phyloP scores from a whole-genome alignment of 768 basidiomycete species.

The Fomitopsis serialis region DNA sequence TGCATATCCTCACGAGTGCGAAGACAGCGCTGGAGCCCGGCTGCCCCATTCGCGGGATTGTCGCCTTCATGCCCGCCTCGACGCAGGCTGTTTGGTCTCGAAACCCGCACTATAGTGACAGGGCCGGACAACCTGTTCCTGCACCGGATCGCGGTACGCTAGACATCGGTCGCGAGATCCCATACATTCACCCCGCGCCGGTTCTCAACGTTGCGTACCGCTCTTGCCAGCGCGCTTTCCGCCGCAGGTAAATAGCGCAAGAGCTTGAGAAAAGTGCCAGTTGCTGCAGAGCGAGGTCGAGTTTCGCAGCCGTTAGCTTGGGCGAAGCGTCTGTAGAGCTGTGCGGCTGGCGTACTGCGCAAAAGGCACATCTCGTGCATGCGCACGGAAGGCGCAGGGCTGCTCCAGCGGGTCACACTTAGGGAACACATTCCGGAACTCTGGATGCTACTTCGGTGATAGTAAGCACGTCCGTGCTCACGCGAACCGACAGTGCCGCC shows the following conservation, averaged over 20 bases:
- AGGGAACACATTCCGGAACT: too few species aligned
- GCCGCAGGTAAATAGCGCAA: constrained; percentile 88
- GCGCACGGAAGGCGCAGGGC: too few species aligned
- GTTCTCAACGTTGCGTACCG: constrained; percentile 86
- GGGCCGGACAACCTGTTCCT: constrained; percentile 97
- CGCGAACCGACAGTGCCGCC: too few species aligned
- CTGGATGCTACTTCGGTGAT: too few species aligned
- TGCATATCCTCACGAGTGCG: constrained; percentile 95
- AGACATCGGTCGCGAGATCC: constrained; percentile 80
- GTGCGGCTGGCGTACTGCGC: too few species aligned
- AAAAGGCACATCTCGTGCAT: too few species aligned
- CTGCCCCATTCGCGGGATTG: constrained; percentile 85
- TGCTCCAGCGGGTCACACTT: too few species aligned
- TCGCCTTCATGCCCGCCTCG: constrained; percentile 95
- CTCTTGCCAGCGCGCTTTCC: constrained; percentile 90
- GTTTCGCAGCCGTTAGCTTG: constrained; percentile 47
- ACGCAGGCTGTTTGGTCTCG: constrained; percentile 52
- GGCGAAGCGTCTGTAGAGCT: too few species aligned
- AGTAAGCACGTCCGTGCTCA: too few species aligned
- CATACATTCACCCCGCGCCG: constrained; percentile 71
- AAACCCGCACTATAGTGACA: constrained; percentile 58
- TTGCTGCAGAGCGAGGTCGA: constrained; percentile 79
- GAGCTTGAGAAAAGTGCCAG: constrained; percentile 89
- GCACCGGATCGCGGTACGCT: constrained; percentile 95
- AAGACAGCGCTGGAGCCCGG: constrained; percentile 95